Evolutionary conservation across 176 grass and related monocot species (phyloP).

Genomic region (Puya raimondii): DNA sequence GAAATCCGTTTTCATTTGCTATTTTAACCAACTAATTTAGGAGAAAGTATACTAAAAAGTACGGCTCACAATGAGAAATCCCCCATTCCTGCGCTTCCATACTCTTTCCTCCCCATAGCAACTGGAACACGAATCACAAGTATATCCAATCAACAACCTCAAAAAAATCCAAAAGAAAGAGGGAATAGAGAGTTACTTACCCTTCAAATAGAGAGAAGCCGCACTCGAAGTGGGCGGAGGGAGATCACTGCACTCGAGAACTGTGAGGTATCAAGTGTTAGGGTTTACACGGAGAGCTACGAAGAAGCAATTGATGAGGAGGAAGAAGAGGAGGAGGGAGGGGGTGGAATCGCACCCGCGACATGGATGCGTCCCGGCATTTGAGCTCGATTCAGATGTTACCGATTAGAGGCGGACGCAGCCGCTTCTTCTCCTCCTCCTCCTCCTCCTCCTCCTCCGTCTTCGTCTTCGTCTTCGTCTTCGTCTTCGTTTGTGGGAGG

Average conservation of each 20-base stretch:
- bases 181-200: not conserved
- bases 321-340: not conserved
- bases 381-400: not conserved
- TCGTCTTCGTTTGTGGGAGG: too few species aligned
- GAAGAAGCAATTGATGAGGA: not conserved
- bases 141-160: not conserved
- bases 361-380: slow-evolving; percentile 29
- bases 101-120: slow-evolving; percentile 21
- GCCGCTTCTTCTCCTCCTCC: not conserved
- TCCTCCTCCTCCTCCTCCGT: not conserved
- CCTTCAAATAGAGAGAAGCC: slow-evolving; percentile 20
- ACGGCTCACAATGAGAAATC: slow-evolving; percentile 28
- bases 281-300: not conserved
- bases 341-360: slow-evolving; percentile 6
- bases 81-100: slow-evolving; percentile 14
- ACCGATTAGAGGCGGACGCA: not conserved
- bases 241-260: slow-evolving; percentile 11
- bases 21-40: not conserved
- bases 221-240: slow-evolving; percentile 4
- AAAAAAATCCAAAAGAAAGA: not conserved
- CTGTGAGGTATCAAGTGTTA: slow-evolving; percentile 13
- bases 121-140: slow-evolving; percentile 14
- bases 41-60: not conserved
- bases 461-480: not conserved
- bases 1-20: too few species aligned